Base-by-base conservation (phyloP, 2,329 filamentous ascomycete species). In the Trichoderma breve region DNA sequence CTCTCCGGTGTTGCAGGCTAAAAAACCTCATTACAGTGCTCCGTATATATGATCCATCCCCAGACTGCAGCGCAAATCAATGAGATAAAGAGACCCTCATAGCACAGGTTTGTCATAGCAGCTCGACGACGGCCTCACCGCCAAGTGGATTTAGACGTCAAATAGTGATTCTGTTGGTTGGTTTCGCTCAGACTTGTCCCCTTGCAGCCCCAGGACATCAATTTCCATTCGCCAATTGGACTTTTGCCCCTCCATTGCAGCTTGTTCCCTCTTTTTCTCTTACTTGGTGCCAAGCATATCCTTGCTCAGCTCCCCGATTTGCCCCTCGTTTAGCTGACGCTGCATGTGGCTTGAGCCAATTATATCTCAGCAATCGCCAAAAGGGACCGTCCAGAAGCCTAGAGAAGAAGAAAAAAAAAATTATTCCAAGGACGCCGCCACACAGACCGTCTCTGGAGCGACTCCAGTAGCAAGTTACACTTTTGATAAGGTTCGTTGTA, bases 221-320 rank as follows among this genome's bases (percentile, higher is more conserved):
- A 28, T 18, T 60, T 70, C 36, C 26, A 69, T 62, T 62, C 39
- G 67, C 39, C 67, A 62, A 62, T 62, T 43, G 30, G 15, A 36
- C 34, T 11, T 34, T 28, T 62, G 15, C 57, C 67, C 67, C 67
- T 62, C 58, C 47, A 63, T 62, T 61, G 18, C 28, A 53, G 36
- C 57, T 24, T 34, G n/a, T 26, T 55, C 12, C 14, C n/a, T 47
- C 43, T 68, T n/a, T 15, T 15, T 47, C 26, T 58, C 55, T 43
- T 15, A 14, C 34, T 39, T 12, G 47, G 12, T n/a, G 60, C 12
- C 69, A 34, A 64, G 61, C 43, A 57, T 28, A 71, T 65, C 69
- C 69, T 34, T 55, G 34, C 55, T 67, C 57, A 36, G 55, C 66
- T 55, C 39, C 34, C 55, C 30, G 30, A 62, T 39, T 70, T 70